phyloP scores from a whole-genome alignment of 169 alveolate species.

The Cystoisospora suis region DNA sequence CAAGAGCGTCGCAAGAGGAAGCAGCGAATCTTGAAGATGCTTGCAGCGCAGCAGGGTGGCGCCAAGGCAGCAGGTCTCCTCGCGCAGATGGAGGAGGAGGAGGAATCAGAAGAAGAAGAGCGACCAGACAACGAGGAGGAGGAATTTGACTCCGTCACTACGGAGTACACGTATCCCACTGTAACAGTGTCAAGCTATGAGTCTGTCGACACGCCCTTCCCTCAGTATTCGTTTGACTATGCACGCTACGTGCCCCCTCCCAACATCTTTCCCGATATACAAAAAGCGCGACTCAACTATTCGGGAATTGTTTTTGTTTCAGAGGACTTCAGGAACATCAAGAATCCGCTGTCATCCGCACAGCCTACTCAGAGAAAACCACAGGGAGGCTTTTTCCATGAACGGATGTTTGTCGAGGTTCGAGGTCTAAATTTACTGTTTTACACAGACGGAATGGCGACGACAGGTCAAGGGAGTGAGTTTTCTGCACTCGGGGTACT shows the following conservation, averaged over 20 bases:
- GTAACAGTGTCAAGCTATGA: neutral
- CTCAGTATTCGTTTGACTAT: neutral
- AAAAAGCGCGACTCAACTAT: neutral
- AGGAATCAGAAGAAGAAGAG: neutral
- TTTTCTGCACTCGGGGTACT: neutral
- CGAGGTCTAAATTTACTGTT: neutral
- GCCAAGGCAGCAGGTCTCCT: neutral
- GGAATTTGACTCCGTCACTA: neutral
- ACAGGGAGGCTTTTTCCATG: neutral
- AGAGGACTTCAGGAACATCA: neutral
- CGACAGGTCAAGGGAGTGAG: neutral
- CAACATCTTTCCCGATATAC: neutral
- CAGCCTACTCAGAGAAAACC: neutral
- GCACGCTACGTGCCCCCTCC: neutral
- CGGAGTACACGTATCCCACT: neutral
- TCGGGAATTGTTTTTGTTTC: neutral
- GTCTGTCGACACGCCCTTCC: neutral
- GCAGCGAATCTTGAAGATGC: neutral
- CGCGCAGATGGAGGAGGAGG: neutral
- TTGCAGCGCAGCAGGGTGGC: neutral
- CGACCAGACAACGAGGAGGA: conserved; percentile 3
- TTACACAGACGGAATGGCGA: neutral
- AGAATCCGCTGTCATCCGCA: neutral
- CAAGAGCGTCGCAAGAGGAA: neutral
- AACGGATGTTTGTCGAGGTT: neutral